Conservation (phyloP, 1,284 basidiomycete species). For the Leccinum colubrinum region DNA sequence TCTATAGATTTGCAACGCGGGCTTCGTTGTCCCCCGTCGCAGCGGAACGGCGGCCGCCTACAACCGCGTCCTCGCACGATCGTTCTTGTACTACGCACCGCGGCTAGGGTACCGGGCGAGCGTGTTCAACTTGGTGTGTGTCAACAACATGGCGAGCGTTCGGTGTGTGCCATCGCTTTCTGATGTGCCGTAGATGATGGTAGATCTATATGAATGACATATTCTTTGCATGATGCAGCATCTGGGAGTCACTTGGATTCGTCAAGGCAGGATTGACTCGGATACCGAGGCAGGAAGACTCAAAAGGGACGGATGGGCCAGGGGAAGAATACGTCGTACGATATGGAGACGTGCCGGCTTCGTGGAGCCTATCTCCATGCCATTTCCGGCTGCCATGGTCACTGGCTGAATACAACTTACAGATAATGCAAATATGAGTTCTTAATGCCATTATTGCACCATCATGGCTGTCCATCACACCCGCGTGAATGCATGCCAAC, state of each 20-base stretch:
- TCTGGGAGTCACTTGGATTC: conserved; percentile 91
- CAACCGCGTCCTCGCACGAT: conserved; percentile 73
- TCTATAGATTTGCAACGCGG: conserved; percentile 76
- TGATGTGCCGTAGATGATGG: not conserved
- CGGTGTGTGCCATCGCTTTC: conserved; percentile 39
- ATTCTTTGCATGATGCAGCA: conserved; percentile 32
- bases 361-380: not conserved
- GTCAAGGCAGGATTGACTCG: conserved; percentile 67
- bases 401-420: not conserved
- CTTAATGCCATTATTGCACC: not conserved
- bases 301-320: conserved; percentile 54
- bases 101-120: conserved; percentile 80
- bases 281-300: conserved; percentile 80
- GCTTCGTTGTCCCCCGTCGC: conserved; percentile 80
- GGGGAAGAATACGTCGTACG: conserved; percentile 79
- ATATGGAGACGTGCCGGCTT: not conserved
- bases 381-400: not conserved
- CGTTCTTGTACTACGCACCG: conserved; percentile 83
- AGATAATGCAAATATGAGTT: not conserved
- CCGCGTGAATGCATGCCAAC: not conserved
- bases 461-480: not conserved
- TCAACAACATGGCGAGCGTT: conserved; percentile 73
- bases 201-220: not conserved
- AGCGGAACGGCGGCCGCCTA: conserved; percentile 72
- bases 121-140: conserved; percentile 94